A percentile compares a stretch with the other conserved stretches of the same genome.
phyloP scores from a whole-genome alignment of 2,329 filamentous ascomycete species.

The Thielaviopsis populi region DNA sequence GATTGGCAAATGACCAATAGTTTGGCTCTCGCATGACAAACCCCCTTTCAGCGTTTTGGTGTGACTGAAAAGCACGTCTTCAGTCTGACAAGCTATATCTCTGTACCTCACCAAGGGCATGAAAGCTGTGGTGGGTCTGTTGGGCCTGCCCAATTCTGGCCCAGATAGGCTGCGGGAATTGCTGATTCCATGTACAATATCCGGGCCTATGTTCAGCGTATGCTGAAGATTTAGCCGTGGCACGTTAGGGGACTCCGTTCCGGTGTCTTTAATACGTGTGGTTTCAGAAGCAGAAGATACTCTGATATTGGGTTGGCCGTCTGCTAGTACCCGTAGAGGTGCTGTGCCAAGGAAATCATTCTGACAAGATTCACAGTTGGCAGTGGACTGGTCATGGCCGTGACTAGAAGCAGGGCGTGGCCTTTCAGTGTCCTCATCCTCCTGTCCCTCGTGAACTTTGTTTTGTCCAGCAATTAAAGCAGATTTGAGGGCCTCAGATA shows the following conservation, averaged over 20 bases:
- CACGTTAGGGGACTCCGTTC: not conserved
- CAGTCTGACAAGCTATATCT: slow-evolving; percentile 13
- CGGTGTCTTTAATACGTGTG: not conserved
- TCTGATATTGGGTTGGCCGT: not conserved
- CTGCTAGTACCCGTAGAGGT: not conserved
- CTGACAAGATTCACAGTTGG: not conserved
- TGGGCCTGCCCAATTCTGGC: not conserved
- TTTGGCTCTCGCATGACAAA: not conserved
- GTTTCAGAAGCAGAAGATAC: not conserved
- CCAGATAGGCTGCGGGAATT: not conserved
- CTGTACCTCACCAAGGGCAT: slow-evolving; percentile 3
- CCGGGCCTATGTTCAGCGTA: not conserved
- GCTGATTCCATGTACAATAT: not conserved
- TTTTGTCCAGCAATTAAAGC: not conserved
- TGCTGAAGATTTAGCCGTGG: not conserved
- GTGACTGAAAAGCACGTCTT: not conserved
- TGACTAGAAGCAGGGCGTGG: not conserved
- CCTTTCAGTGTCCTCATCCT: not conserved
- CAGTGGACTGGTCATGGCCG: not conserved
- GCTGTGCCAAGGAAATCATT: not conserved
- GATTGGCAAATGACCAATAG: not conserved
- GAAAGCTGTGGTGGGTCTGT: not conserved
- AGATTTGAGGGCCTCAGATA: not conserved
- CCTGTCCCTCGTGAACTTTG: not conserved
- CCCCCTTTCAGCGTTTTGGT: not conserved